Conservation (phyloP, 139 green algal species). For the Chlorella ohadii region DNA sequence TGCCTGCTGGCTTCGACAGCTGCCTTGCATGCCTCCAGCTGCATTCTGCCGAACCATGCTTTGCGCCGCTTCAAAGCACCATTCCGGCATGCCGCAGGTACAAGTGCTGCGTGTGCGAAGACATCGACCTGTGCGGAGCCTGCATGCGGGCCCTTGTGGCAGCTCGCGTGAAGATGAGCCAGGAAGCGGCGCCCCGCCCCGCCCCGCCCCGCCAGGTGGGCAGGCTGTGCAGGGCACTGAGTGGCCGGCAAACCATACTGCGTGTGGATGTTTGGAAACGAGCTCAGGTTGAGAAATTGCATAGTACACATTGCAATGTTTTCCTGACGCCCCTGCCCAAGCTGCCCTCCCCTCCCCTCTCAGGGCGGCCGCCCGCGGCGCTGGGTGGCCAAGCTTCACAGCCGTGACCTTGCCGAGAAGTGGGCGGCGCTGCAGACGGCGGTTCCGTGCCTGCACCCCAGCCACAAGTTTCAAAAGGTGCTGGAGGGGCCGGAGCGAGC, state of each 20-base stretch:
- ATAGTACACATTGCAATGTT: too few relatives aligned
- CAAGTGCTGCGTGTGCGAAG: conserved; percentile 45
- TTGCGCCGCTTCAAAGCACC: too few relatives aligned
- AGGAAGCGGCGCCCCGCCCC: conserved; percentile 4
- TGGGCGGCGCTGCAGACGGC: conserved; percentile 41
- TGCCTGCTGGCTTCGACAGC: too few relatives aligned
- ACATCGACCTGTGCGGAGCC: conserved; percentile 41
- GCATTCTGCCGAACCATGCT: too few relatives aligned
- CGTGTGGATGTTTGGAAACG: too few relatives aligned
- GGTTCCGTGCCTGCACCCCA: conserved; percentile 51
- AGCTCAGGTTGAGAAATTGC: too few relatives aligned
- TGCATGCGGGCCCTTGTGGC: conserved; percentile 46
- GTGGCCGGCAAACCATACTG: too few relatives aligned
- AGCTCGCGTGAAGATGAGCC: conserved; percentile 37
- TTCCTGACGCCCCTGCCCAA: too few relatives aligned
- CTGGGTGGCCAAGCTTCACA: conserved; percentile 45
- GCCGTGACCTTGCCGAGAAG: not conserved
- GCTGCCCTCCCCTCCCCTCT: not conserved
- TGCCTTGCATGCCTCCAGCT: too few relatives aligned
- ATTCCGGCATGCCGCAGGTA: too few relatives aligned
- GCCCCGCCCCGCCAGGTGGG: not conserved
- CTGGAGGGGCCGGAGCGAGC: conserved; percentile 38
- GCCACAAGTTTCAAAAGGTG: conserved; percentile 37
- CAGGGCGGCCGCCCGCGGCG: not conserved
- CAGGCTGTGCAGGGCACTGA: not conserved